Evolutionary conservation across 1,284 basidiomycete genomes (phyloP), one percentile per base, ranked within the genome.

Genomic region (Athelia psychrophila): DNA sequence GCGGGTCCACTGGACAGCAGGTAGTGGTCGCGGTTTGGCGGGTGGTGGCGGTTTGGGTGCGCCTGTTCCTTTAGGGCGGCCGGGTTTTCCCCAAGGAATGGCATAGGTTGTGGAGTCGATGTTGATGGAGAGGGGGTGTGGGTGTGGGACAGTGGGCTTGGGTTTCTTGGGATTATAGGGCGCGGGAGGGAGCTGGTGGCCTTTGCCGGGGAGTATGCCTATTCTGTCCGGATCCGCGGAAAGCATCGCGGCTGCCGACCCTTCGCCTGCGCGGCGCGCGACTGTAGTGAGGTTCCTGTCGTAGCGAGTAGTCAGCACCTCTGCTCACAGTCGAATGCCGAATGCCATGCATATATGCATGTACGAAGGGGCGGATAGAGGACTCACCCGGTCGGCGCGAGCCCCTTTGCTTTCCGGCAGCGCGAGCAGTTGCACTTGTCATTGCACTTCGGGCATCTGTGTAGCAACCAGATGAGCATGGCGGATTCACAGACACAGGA

Each of bases 381-480:
- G n/a, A n/a, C n/a, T 38, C 57, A 86, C 86, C 83, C 83, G 23
- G 75, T 76, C 1, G 83, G 74, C 46, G 76, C 73, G 33, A 86
- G 68, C 15, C 85, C 83, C 62, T 81, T 76, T 12, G 76, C 68
- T 65, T 83, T 86, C 50, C 81, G 76, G 65, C 88, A 91, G 2
- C 60, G 63, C 35, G 75, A 72, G 55, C 88, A 91, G 61, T 83
- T 87, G 65, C 88, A 91, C 3, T 72, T 67, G 57, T 77, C 80
- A 50, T 74, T 70, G 56, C 88, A 91, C 60, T 75, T 79, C 16
- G 85, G 86, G 57, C 88, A 91, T 60, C 88, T 90, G 55, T 18
- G 16, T 42, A 23, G 38, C n/a, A n/a, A n/a, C 42, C 42, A 45
- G 49, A 48, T 47, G 53, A 47, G 49, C 24, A 2, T n/a, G n/a